Percentiles rank a stretch among this genome's conserved stretches.
Evolutionary conservation across 768 basidiomycete genomes (phyloP).

Genomic region (Xanthoconium purpureum): DNA sequence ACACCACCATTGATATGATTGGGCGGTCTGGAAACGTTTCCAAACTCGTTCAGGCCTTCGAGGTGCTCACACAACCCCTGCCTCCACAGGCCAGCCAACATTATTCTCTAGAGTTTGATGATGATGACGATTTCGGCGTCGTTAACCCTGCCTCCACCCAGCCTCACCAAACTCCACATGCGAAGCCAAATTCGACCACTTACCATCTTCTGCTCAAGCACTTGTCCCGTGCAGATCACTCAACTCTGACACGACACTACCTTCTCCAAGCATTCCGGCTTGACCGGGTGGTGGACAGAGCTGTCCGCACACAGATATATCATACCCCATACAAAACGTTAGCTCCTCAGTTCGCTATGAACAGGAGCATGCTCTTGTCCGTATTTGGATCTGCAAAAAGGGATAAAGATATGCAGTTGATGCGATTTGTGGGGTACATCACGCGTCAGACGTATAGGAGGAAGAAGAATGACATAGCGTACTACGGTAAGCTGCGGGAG

Average conservation of each 20-base stretch:
- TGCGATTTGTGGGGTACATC: conserved; percentile 57
- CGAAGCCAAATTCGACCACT: conserved; percentile 63
- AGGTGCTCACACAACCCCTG: conserved; percentile 72
- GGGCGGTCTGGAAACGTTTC: conserved; percentile 59
- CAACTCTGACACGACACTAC: conserved; percentile 64
- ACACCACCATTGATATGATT: conserved; percentile 69
- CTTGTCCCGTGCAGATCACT: conserved; percentile 46
- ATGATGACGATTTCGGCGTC: conserved; percentile 55
- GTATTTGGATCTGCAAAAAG: conserved; percentile 58
- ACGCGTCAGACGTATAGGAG: conserved; percentile 42
- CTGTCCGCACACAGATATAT: conserved; percentile 35
- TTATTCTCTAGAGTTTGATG: conserved; percentile 57
- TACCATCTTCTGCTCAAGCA: conserved; percentile 62
- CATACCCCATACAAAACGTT: conserved; percentile 32
- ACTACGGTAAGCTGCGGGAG: conserved; percentile 37
- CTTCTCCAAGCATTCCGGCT: conserved; percentile 48
- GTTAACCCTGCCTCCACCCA: conserved; percentile 37
- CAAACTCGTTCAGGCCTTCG: conserved; percentile 71
- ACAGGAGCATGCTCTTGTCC: conserved; percentile 52
- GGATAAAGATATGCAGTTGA: conserved; percentile 53
- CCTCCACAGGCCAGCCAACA: conserved; percentile 45
- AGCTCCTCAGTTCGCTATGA: conserved; percentile 55
- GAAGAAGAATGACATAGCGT: conserved; percentile 48
- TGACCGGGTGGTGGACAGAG: conserved; percentile 37
- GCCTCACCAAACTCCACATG: conserved; percentile 39